These are phyloP conservation scores for Blastobotrys buckinghamii DNA, from an alignment of 1,139 yeast species.

Conservation along the genomic window DNA sequence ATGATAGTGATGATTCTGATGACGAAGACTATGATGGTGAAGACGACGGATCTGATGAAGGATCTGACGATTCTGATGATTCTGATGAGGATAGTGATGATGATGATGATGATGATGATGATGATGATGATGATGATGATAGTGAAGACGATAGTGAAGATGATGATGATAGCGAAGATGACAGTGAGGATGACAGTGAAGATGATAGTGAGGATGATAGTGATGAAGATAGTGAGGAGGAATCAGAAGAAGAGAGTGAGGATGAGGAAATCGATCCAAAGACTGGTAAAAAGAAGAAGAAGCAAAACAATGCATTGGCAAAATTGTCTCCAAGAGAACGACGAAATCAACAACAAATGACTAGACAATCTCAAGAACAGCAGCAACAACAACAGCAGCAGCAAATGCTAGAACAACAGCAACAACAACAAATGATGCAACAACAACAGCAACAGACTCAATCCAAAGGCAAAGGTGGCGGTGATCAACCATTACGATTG, in stretches of 20 bases:
- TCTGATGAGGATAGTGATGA: neutral
- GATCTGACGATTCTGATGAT: neutral
- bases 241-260: slow-evolving; percentile 3
- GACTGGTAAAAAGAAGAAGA: neutral
- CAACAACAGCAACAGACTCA: neutral
- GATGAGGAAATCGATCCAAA: neutral
- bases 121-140: slow-evolving; percentile 1
- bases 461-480: neutral
- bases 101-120: neutral
- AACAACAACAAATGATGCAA: neutral
- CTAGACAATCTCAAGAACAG: neutral
- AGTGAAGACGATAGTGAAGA: neutral
- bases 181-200: neutral
- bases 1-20: neutral
- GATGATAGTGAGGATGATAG: slow-evolving; percentile 1
- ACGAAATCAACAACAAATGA: slow-evolving; percentile 2
- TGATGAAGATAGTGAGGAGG: slow-evolving; percentile 2
- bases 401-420: neutral
- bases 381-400: neutral
- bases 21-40: neutral
- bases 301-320: neutral
- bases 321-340: neutral
- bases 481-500: slow-evolving; percentile 6
- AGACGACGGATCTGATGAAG: neutral
- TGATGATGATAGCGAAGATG: neutral